Evolutionary conservation across 2,329 filamentous ascomycete species (phyloP).

Genomic region (Talaromyces albobiverticillius): DNA sequence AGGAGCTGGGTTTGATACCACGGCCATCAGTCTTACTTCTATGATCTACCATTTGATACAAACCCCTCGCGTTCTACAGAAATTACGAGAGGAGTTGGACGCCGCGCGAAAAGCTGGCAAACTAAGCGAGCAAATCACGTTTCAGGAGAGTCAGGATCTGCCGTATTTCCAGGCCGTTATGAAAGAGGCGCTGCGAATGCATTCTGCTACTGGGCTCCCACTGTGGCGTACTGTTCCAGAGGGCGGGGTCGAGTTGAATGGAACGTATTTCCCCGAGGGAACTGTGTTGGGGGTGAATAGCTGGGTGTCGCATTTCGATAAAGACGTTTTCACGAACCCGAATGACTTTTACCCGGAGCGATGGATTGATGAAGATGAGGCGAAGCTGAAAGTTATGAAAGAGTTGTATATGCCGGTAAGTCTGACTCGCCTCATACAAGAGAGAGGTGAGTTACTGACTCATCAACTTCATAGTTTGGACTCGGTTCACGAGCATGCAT

Average conservation of each 20-base stretch:
- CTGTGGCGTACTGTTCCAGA: slow-evolving; percentile 18
- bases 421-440: background rate
- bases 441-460: background rate
- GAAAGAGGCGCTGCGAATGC: slow-evolving; percentile 17
- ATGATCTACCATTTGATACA: slow-evolving; percentile 26
- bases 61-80: slow-evolving; percentile 17
- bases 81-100: slow-evolving; percentile 24
- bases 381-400: slow-evolving; percentile 19
- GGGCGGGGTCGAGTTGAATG: slow-evolving; percentile 8
- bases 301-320: slow-evolving; percentile 15
- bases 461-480: slow-evolving; percentile 19
- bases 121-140: slow-evolving; percentile 11
- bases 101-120: slow-evolving; percentile 16
- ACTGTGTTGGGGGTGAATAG: slow-evolving; percentile 38
- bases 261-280: slow-evolving; percentile 28
- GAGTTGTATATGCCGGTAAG: slow-evolving; percentile 12
- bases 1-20: slow-evolving; percentile 29
- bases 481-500: slow-evolving; percentile 23
- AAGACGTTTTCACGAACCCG: slow-evolving; percentile 23
- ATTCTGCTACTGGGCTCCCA: slow-evolving; percentile 15
- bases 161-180: slow-evolving; percentile 17
- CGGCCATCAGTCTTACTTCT: slow-evolving; percentile 28
- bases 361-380: slow-evolving; percentile 24
- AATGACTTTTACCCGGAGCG: slow-evolving; percentile 27
- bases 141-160: slow-evolving; percentile 12